Conservation (phyloP, 768 basidiomycete species). For the Boletus subparvulus region DNA sequence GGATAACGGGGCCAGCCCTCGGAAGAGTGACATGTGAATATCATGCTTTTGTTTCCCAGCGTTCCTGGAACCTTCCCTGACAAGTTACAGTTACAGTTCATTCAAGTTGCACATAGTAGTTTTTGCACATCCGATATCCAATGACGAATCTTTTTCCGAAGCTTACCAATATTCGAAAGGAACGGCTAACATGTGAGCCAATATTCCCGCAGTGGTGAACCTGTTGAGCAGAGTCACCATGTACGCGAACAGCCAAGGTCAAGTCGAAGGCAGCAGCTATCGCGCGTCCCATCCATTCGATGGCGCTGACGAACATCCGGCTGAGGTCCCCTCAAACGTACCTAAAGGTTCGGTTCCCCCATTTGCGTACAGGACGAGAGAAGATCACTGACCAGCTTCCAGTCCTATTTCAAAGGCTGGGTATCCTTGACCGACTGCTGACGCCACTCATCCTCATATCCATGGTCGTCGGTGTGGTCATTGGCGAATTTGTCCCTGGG, state of each 20-base stretch:
- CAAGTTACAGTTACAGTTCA: too few species aligned
- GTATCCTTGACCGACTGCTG: constrained; percentile 58
- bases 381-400: neutral
- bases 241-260: neutral
- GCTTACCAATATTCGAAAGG: neutral
- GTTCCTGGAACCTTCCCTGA: too few species aligned
- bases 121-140: neutral
- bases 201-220: neutral
- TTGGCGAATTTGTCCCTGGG: constrained; percentile 63
- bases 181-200: too few species aligned
- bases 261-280: neutral
- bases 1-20: too few species aligned
- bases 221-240: neutral
- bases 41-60: too few species aligned
- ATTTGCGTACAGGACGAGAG: neutral
- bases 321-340: neutral
- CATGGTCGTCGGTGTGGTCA: constrained; percentile 76
- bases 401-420: constrained; percentile 44
- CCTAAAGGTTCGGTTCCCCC: constrained; percentile 4
- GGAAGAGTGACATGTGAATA: too few species aligned
- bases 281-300: neutral
- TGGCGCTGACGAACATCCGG: neutral
- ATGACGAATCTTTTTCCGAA: neutral
- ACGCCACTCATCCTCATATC: constrained; percentile 64
- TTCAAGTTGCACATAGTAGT: too few species aligned